phyloP scores from a whole-genome alignment of 208 protist species.

The Herpetomonas tarakana region DNA sequence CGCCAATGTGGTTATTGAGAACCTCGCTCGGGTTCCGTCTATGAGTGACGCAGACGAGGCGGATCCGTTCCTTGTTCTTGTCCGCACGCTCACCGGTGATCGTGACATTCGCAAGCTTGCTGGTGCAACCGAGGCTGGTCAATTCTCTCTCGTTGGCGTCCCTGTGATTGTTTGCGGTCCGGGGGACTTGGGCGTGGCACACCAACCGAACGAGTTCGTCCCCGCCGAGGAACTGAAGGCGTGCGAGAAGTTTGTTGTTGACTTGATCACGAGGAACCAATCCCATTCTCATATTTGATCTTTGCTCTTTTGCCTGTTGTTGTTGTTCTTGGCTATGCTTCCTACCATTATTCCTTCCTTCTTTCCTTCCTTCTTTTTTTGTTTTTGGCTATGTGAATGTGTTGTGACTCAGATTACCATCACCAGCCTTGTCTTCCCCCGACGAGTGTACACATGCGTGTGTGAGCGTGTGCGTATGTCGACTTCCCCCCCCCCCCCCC shows the following conservation, averaged over 20 bases:
- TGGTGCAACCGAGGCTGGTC: conserved; percentile 38
- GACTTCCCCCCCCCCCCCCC: no score
- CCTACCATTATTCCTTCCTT: conserved; percentile 1
- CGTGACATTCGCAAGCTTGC: conserved; percentile 30
- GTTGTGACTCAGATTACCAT: neutral
- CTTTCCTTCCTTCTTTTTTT: neutral
- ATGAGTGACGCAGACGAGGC: conserved; percentile 23
- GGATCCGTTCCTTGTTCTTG: conserved; percentile 31
- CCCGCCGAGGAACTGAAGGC: conserved; percentile 34
- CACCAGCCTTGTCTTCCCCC: no score
- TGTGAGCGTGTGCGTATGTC: no score
- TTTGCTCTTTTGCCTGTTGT: neutral
- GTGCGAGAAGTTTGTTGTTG: conserved; percentile 28
- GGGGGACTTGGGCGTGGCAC: conserved; percentile 41
- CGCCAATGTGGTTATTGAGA: conserved; percentile 24
- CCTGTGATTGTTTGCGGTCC: conserved; percentile 48
- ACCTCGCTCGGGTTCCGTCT: conserved; percentile 18
- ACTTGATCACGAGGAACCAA: conserved; percentile 30
- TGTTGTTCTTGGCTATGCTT: neutral
- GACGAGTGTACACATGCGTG: no score
- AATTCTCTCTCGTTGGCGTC: conserved; percentile 50
- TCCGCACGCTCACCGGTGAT: conserved; percentile 37
- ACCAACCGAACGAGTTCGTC: conserved; percentile 60
- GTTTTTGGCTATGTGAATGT: neutral
- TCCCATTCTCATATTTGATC: conserved; percentile 18